Evolutionary conservation across 2,329 filamentous ascomycete species (phyloP).

Genomic region (Penicillium palitans): DNA sequence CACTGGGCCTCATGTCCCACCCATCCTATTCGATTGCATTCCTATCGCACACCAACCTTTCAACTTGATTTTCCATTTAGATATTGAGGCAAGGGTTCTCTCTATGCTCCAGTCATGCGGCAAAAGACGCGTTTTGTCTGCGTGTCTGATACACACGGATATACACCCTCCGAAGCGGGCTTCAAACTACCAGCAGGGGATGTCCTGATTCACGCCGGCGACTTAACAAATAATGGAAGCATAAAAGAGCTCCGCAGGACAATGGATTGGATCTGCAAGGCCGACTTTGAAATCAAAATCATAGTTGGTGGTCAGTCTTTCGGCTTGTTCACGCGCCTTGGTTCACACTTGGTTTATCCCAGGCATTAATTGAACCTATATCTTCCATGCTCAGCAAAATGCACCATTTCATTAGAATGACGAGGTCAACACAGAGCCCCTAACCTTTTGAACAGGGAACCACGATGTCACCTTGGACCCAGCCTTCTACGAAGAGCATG

Average conservation of each 20-base stretch:
- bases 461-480: constrained; percentile 58
- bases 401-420: neutral
- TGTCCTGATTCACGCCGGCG: constrained; percentile 60
- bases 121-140: constrained; percentile 57
- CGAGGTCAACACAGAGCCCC: neutral
- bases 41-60: neutral
- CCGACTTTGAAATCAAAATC: constrained; percentile 57
- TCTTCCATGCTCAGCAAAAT: neutral
- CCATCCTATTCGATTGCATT: constrained; percentile 8
- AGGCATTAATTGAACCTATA: neutral
- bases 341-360: neutral
- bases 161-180: constrained; percentile 49
- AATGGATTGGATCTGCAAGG: constrained; percentile 54
- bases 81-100: neutral
- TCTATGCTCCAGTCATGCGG: constrained; percentile 22
- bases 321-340: neutral
- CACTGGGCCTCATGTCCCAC: constrained; percentile 4
- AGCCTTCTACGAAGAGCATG: constrained; percentile 48
- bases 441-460: constrained; percentile 48
- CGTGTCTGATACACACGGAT: constrained; percentile 60
- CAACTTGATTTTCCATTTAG: constrained; percentile 1
- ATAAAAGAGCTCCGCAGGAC: constrained; percentile 53
- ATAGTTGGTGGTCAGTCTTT: constrained; percentile 52
- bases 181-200: constrained; percentile 57
- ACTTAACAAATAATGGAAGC: constrained; percentile 59